Evolutionary conservation across 1,284 basidiomycete genomes (phyloP), one percentile per base, ranked within the genome.

Genomic region (Phellinidium pouzarii): DNA sequence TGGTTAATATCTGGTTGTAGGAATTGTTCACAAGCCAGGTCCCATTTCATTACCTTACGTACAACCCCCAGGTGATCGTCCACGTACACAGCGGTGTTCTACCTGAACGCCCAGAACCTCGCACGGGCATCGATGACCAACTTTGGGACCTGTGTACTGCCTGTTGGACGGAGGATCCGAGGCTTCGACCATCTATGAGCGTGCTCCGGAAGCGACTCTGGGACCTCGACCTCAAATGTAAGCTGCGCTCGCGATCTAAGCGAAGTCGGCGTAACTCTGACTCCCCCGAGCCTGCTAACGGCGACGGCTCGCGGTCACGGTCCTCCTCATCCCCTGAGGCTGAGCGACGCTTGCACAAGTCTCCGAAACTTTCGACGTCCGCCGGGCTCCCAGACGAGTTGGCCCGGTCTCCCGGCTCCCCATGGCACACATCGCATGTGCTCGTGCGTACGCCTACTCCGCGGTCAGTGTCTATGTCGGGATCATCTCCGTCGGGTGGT

Each of bases 191-290:
- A 2, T 45, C 50, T 1, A 48, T 38, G 27, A 37, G 46, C 17
- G 50, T 49, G n/a, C 40, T 56, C 19, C 40, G 50, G 2, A 56
- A 52, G 38, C 36, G 45, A 19, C 40, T 56, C 26, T 56, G 54
- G 54, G 50, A 49, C 5, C 50, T 56, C 9, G 54, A 52, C 38
- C 41, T 56, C 20, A 47, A 45, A 27, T 53, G 54, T 20, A 43
- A 19, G n/a, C 22, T 25, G 20, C 34, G 23, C 8, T 22, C 19
- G 20, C 34, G 23, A 20, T 22, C 19, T 1, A 50, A 50, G 41
- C 49, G 49, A 9, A 22, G 41, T 26, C 40, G 36, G 25, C 40
- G 48, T 11, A 40, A 50, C 6, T 8, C 22, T 8, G 40, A 22
- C 38, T 44, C 46, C n/a, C 25, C 37, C 11, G 40, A 43, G 4